Conservation (phyloP, 2,329 filamentous ascomycete species). For the Fusarium tuaranense region DNA sequence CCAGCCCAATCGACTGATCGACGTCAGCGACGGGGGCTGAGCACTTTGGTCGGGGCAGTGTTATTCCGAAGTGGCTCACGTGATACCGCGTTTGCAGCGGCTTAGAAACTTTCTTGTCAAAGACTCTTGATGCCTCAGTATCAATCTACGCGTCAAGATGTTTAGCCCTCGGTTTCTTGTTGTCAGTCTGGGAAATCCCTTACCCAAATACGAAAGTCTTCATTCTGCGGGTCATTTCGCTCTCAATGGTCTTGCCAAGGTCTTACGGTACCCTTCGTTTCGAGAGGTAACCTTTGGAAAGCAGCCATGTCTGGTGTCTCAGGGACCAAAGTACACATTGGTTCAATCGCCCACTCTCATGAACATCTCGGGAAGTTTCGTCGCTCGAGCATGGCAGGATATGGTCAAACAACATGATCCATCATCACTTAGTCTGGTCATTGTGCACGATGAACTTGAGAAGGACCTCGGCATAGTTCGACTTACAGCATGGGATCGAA, state of each 20-base stretch:
- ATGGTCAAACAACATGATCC: constrained; percentile 56
- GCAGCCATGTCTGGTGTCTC: constrained; percentile 62
- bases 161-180: constrained; percentile 74
- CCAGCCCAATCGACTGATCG: constrained; percentile 47
- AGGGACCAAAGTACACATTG: constrained; percentile 69
- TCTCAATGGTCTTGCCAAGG: constrained; percentile 69
- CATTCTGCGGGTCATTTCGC: constrained; percentile 90
- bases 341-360: constrained; percentile 83
- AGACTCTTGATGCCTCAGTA: constrained; percentile 12
- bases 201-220: constrained; percentile 79
- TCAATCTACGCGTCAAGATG: constrained; percentile 43
- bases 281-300: constrained; percentile 60
- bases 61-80: constrained; percentile 39
- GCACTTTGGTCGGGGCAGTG: constrained; percentile 4
- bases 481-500: constrained; percentile 71
- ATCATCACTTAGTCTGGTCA: constrained; percentile 66
- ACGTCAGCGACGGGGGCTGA: constrained; percentile 47
- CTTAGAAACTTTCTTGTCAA: constrained; percentile 8
- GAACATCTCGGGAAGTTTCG: constrained; percentile 84
- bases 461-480: constrained; percentile 74
- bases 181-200: constrained; percentile 88
- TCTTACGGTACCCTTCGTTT: constrained; percentile 61
- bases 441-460: constrained; percentile 93
- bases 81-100: constrained; percentile 41
- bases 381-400: constrained; percentile 74